These are phyloP conservation scores for Rauvolfia tetraphylla DNA, from an alignment of 257 asterid species.

Conservation along the genomic window DNA sequence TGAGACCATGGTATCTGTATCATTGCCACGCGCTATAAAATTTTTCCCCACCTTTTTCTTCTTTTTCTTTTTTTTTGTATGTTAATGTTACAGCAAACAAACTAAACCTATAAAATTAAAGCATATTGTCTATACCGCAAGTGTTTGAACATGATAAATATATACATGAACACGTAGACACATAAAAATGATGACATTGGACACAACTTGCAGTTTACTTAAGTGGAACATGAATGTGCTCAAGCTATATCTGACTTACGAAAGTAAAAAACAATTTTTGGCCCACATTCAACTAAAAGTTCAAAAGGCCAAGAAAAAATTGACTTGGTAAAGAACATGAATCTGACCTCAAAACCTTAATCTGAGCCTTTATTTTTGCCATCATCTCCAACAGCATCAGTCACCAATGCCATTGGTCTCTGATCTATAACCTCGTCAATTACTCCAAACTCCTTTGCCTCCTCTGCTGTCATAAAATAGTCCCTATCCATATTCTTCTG, in stretches of 20 bases:
- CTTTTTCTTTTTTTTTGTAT: too few species aligned
- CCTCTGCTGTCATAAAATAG: constrained; percentile 88
- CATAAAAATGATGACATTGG: not conserved
- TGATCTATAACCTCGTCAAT: constrained; percentile 84
- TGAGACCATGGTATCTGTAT: not conserved
- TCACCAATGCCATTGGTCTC: constrained; percentile 66
- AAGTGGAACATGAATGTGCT: not conserved
- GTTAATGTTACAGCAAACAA: not conserved
- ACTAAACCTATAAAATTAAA: not conserved
- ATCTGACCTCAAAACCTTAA: constrained; percentile 45
- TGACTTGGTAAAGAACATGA: not conserved
- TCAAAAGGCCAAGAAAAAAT: not conserved
- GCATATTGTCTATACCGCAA: not conserved
- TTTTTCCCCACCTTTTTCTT: not conserved
- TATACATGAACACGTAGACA: not conserved
- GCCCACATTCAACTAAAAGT: not conserved
- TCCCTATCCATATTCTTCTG: constrained; percentile 84
- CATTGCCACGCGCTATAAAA: not conserved
- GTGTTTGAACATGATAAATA: not conserved
- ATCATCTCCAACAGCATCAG: constrained; percentile 63
- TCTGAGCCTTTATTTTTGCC: constrained; percentile 53
- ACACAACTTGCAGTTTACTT: not conserved
- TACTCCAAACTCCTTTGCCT: constrained; percentile 89
- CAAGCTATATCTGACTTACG: not conserved
- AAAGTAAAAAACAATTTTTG: not conserved